Evolutionary conservation across 2,329 filamentous ascomycete species (phyloP).

Genomic region (Fusarium fujikuroi): DNA sequence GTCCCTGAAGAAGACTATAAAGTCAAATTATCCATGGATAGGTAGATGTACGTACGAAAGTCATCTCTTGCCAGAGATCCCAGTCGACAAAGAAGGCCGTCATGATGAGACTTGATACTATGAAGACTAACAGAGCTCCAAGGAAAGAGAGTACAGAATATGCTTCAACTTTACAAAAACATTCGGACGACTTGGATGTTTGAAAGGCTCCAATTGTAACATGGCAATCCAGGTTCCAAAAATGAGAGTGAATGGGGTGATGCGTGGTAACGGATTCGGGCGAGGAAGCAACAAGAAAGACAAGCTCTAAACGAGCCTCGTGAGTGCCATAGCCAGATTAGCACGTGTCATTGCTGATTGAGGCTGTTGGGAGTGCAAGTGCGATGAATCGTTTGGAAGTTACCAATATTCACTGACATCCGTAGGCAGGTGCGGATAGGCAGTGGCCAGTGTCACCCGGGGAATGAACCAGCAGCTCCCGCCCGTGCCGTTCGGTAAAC

Average conservation of each 20-base stretch:
- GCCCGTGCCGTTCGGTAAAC: background rate
- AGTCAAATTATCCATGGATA: background rate
- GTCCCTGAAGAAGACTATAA: background rate
- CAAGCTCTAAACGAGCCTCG: background rate
- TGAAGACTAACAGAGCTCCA: background rate
- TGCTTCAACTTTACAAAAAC: slow-evolving; percentile 21
- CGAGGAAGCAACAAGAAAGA: background rate
- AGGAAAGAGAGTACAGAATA: background rate
- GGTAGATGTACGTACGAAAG: slow-evolving; percentile 73
- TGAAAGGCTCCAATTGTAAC: slow-evolving; percentile 24
- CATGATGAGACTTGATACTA: slow-evolving; percentile 39
- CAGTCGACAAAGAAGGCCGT: slow-evolving; percentile 73
- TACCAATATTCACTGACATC: slow-evolving; percentile 1
- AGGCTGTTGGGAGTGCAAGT: background rate
- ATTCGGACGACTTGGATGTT: slow-evolving; percentile 7
- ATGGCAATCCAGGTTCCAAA: slow-evolving; percentile 35
- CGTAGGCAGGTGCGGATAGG: slow-evolving; percentile 15
- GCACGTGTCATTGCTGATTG: slow-evolving; percentile 1
- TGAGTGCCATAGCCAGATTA: background rate
- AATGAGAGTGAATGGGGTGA: slow-evolving; percentile 16
- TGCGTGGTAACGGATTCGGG: slow-evolving; percentile 11
- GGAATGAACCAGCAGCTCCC: background rate
- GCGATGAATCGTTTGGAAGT: background rate
- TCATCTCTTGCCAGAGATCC: slow-evolving; percentile 90
- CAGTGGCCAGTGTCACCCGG: slow-evolving; percentile 10